phyloP scores from a whole-genome alignment of 768 basidiomycete genomes.

The Boletus barrowsii region DNA sequence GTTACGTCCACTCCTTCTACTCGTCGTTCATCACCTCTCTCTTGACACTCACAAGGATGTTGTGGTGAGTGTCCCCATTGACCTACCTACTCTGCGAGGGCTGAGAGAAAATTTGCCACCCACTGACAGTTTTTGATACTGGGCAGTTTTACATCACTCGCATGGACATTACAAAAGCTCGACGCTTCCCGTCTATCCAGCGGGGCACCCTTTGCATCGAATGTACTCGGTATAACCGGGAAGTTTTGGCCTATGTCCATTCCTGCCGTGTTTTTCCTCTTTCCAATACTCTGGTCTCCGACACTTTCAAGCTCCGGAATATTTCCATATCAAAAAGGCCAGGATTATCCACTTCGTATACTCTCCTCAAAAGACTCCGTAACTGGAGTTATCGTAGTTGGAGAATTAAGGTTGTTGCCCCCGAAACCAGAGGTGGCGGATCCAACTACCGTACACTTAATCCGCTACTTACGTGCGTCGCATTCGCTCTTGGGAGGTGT shows the following conservation, averaged over 20 bases:
- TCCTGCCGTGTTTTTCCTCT: conserved; percentile 36
- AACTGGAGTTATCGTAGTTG: conserved; percentile 85
- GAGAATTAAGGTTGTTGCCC: conserved; percentile 49
- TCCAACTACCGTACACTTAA: conserved; percentile 40
- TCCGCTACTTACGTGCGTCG: conserved; percentile 60
- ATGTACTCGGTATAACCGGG: not conserved
- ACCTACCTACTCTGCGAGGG: not conserved
- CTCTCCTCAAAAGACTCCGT: conserved; percentile 63
- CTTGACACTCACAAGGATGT: conserved; percentile 19
- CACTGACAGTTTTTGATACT: conserved; percentile 22
- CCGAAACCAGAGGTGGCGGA: conserved; percentile 30
- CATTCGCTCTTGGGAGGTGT: conserved; percentile 71
- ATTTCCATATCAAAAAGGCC: conserved; percentile 46
- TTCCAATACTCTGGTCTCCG: conserved; percentile 46
- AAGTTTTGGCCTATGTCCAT: conserved; percentile 17
- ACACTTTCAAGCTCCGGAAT: conserved; percentile 54
- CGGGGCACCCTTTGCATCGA: not conserved
- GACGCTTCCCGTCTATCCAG: not conserved
- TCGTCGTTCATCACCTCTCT: conserved; percentile 13
- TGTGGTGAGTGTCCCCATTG: conserved; percentile 15
- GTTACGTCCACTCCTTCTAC: conserved; percentile 20
- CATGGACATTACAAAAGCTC: conserved; percentile 12
- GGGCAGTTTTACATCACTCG: conserved; percentile 15
- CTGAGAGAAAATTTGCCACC: conserved; percentile 2
- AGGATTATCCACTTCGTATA: conserved; percentile 56